Evolutionary conservation across 495 filamentous ascomycete genomes (phyloP), one percentile per base, ranked within the genome.

Genomic region (Monascus purpureus): DNA sequence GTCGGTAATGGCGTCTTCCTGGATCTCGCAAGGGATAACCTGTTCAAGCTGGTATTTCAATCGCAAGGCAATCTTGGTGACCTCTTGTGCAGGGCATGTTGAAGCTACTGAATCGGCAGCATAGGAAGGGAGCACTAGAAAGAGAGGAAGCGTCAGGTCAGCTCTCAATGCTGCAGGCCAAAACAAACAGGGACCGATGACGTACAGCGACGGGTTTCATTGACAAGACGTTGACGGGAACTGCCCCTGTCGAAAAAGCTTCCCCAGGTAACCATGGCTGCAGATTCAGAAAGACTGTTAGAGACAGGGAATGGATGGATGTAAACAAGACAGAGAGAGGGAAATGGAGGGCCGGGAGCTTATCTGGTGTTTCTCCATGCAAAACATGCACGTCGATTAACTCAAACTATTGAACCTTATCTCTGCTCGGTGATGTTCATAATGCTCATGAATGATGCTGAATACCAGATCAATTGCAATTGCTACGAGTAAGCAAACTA

Each of bases 41-140:
- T 82, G 69, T 53, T 94, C 86, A 46, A 97, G 77, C 43, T 94
- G 80, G 49, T 92, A 83, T 42, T 87, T 88, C 39, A 97, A 61
- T 27, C 83, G 79, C 13, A 96, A 70, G 0, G 86, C 86, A 31
- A 93, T 65, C 46, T 82, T 84, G 27, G 88, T 90, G 35, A 95
- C 86, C 43, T 80, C 71, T 25, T 65, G 58, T 30, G 66, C 63
- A 2, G 82, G 80, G n/a, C 82, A 69, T 63, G 50, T 38, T 2
- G 49, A 18, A 7, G 39, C 23, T 8, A 42, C 17, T 20, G 55
- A 42, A 26, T 62, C 60, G 16, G 40, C 43, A 13, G 31, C 33
- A 36, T 61, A 55, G 28, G 62, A 38, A 33, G 57, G 53, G 18
- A 59, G 45, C 19, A 59, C 55, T 59, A 9, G 9, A 4, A 9